phyloP scores from a whole-genome alignment of 768 basidiomycete genomes.

The Calvatia gigantea region DNA sequence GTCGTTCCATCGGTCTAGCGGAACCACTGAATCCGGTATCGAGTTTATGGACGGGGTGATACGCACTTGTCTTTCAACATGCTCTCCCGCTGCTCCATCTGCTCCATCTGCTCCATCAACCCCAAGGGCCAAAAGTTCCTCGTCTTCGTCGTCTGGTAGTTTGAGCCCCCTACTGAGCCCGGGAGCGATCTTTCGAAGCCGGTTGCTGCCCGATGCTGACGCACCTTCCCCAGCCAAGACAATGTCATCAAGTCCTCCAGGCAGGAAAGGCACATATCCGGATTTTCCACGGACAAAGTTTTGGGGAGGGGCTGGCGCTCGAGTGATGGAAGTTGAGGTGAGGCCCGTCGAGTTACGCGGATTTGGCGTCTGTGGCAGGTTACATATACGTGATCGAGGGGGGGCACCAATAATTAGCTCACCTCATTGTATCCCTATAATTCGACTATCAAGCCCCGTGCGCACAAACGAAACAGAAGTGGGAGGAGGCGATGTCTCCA shows the following conservation, averaged over 20 bases:
- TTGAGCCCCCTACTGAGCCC: conserved; percentile 80
- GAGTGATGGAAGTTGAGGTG: conserved; percentile 80
- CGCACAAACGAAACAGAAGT: conserved; percentile 73
- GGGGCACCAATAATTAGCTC: conserved; percentile 12
- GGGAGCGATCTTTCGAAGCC: conserved; percentile 71
- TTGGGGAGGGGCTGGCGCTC: conserved; percentile 74
- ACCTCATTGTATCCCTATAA: conserved; percentile 85
- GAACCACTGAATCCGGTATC: not conserved
- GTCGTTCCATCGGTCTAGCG: conserved; percentile 9
- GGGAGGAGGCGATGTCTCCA: conserved; percentile 70
- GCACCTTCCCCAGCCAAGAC: conserved; percentile 24
- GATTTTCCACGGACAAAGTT: conserved; percentile 94
- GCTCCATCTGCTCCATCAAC: conserved; percentile 19
- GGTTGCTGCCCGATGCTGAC: conserved; percentile 31
- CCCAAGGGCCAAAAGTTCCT: conserved; percentile 37
- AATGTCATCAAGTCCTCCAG: conserved; percentile 83
- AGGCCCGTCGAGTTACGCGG: conserved; percentile 61
- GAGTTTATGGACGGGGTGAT: not conserved
- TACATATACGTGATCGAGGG: not conserved
- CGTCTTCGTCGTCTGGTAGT: conserved; percentile 54
- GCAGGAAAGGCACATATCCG: conserved; percentile 89
- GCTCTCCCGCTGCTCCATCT: conserved; percentile 21
- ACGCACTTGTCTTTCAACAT: conserved; percentile 18
- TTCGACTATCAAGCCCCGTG: conserved; percentile 72
- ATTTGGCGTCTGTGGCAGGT: conserved; percentile 45